Evolutionary conservation across 352 stramenopile genomes (phyloP).

Genomic region (Nothophytophthora sp.): DNA sequence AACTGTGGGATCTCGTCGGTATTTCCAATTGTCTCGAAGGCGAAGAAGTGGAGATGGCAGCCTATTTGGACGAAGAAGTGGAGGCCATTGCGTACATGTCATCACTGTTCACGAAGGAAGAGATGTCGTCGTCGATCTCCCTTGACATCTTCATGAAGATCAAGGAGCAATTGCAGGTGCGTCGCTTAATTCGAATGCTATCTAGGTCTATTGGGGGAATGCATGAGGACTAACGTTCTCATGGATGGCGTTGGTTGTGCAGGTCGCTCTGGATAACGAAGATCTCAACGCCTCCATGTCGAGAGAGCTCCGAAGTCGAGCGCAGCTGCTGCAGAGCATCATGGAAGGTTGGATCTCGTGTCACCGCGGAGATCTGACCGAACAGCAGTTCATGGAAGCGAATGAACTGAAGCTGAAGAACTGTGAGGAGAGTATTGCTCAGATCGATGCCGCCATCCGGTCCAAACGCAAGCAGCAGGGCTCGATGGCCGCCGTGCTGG

Average conservation of each 20-base stretch:
- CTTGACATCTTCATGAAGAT: conserved; percentile 35
- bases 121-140: conserved; percentile 23
- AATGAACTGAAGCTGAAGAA: conserved; percentile 54
- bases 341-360: conserved; percentile 30
- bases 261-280: conserved; percentile 61
- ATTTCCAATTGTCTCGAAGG: conserved; percentile 32
- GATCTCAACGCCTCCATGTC: conserved; percentile 49
- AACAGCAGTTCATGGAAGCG: conserved; percentile 51
- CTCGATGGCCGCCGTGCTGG: conserved; percentile 35
- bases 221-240: no score
- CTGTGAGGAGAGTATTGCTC: conserved; percentile 64
- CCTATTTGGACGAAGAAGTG: conserved; percentile 35
- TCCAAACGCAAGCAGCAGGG: conserved; percentile 16
- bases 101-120: conserved; percentile 34
- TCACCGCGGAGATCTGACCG: conserved; percentile 31
- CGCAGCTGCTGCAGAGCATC: conserved; percentile 52
- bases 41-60: conserved; percentile 39
- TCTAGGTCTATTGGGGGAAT: no score
- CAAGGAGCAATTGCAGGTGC: conserved; percentile 1
- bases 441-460: conserved; percentile 46
- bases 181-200: no score
- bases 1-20: conserved; percentile 33
- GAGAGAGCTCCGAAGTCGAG: conserved; percentile 51
- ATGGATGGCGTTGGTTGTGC: conserved; percentile 1
- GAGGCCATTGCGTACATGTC: conserved; percentile 35